phyloP scores from a whole-genome alignment of 2,329 filamentous ascomycete species.

The Botrytis paeoniae region DNA sequence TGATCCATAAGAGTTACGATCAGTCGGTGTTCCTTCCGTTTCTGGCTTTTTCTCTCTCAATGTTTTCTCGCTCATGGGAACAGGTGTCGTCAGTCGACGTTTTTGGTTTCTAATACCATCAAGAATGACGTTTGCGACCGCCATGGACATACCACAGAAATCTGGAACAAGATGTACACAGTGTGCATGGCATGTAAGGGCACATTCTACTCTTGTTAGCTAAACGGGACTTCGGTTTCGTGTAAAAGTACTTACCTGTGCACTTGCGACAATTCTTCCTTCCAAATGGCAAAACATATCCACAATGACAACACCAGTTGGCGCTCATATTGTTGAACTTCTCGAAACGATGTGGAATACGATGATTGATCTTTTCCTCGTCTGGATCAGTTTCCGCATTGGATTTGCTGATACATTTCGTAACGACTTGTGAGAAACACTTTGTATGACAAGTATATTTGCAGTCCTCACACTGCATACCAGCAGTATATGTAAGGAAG shows the following conservation, averaged over 20 bases:
- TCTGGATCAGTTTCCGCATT: slow-evolving; percentile 98
- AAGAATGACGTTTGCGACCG: slow-evolving; percentile 89
- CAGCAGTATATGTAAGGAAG: slow-evolving; percentile 96
- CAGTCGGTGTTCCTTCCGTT: slow-evolving; percentile 19
- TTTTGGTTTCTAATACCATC: slow-evolving; percentile 81
- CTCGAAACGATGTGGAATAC: slow-evolving; percentile 95
- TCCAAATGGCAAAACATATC: slow-evolving; percentile 90
- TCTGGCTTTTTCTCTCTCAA: slow-evolving; percentile 32
- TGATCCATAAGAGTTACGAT: slow-evolving; percentile 35
- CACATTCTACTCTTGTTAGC: slow-evolving; percentile 64
- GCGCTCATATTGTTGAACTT: slow-evolving; percentile 97
- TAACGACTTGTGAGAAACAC: slow-evolving; percentile 94
- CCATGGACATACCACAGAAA: slow-evolving; percentile 99
- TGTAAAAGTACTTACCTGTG: slow-evolving; percentile 56
- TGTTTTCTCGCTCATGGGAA: slow-evolving; percentile 32
- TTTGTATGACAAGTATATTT: slow-evolving; percentile 99
- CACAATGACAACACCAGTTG: slow-evolving; percentile 99
- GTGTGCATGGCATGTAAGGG: slow-evolving; percentile 82
- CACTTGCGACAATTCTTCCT: slow-evolving; percentile 95
- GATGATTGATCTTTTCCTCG: slow-evolving; percentile 99
- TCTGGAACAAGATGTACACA: slow-evolving; percentile 96
- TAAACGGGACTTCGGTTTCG: slow-evolving; percentile 23
- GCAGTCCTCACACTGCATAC: slow-evolving; percentile 99
- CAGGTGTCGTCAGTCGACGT: slow-evolving; percentile 49
- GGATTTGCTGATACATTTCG: slow-evolving; percentile 99